Base-by-base conservation (phyloP, 768 basidiomycete genomes). In the Auriscalpium orientale region DNA sequence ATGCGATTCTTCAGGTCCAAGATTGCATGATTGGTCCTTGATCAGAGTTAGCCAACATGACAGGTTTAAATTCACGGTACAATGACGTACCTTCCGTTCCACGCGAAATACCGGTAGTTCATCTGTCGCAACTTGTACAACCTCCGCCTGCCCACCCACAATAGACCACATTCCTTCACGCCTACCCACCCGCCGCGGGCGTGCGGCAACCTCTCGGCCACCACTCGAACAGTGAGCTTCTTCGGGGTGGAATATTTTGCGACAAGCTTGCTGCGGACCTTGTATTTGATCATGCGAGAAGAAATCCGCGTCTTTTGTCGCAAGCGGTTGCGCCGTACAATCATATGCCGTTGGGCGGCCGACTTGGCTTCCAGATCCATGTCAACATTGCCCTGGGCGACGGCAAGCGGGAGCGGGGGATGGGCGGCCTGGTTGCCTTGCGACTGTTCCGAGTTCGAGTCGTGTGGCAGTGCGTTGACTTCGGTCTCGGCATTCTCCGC, bases 341-440 rank as follows among this genome's bases (percentile, higher is more conserved):
- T 12, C 13, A 4, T 13, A 18, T 43, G 40, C n/a, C 12, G 40
- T 12, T 43, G 40, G 13, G 40, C 7, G 22, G 22, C 22, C 22
- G 22, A n/a, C n/a, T n/a, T 3, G 3, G 2, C 5, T 5, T 2
- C 2, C 22, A 28, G 22, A 2, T 3, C 3, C 3, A n/a, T n/a
- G n/a, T n/a, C n/a, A n/a, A n/a, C n/a, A n/a, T n/a, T n/a, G n/a
- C n/a, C n/a, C n/a, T n/a, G n/a, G n/a, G n/a, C n/a, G n/a, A n/a
- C n/a, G n/a, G n/a, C n/a, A n/a, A n/a, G n/a, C 5, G 12, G 13
- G 8, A 18, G 40, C 3, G 40, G 13, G 3, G 4, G 40, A 12
- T 12, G 13, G 2, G 2, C 3, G n/a, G n/a, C 3, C 2, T 2
- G n/a, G 12, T 7, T 2, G 7, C 2, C 13, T 12, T 4, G 40